Evolutionary conservation across 805 yeast species (phyloP), one percentile per base, ranked within the genome.

Genomic region (Candida krabiensis): DNA sequence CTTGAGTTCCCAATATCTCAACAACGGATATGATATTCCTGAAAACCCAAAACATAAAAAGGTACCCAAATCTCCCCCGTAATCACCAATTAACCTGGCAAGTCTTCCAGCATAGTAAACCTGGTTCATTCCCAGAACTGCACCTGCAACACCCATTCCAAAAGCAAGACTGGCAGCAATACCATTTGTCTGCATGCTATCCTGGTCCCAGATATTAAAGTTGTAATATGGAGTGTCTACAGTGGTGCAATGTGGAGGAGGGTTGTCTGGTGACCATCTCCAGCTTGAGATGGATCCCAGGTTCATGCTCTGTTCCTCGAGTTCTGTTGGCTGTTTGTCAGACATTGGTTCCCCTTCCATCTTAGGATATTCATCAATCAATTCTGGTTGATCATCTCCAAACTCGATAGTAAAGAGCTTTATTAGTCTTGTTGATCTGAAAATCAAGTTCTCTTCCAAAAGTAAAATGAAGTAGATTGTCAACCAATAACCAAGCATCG

Each of bases 401-500:
- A 74, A 69, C 41, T 71, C 81, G 45, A 60, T 57, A 9, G 65
- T 63, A 58, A 58, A 73, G n/a, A 72, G 40, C 33, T 63, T 61
- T 11, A 51, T 42, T 13, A 77, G 56, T 48, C 30, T 41, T 1
- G 79, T 70, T 19, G 66, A 62, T 55, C 96, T 72, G 66, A 87
- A 87, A 13, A 86, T 69, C 4, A 71, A 40, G 53, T 86, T 86
- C 58, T 87, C 96, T 47, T 84, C 86, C 3, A 86, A 42, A 23
- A 86, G 61, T 30, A 87, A 58, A n/a, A 77, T 73, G 51, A 82
- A 77, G 59, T 87, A 88, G 65, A 87, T 85, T 41, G 90, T 77
- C 39, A 86, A 77, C 96, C 96, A 87, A 63, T 87, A 87, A 2
- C 95, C 95, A 41, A 87, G 75, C 96, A 87, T 87, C 8, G 96